A percentile compares a stretch with the other conserved stretches of the same genome.
Evolutionary conservation across 2,329 filamentous ascomycete genomes (phyloP).

Genomic region (Claviceps paspali): DNA sequence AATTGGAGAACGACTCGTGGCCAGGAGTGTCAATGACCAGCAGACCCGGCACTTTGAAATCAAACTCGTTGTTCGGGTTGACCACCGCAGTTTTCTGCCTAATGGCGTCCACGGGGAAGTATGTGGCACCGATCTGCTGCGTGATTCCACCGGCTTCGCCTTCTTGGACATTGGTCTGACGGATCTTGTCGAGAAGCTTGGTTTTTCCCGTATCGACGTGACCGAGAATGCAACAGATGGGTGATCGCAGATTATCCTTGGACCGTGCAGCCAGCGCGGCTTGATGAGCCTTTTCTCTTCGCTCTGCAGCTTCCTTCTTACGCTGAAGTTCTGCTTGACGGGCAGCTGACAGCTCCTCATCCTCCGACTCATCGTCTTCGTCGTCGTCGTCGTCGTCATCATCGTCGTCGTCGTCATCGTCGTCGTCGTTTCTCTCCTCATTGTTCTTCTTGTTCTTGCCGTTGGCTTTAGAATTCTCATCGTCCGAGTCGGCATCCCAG

Average conservation of each 20-base stretch:
- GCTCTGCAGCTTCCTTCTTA: slow-evolving; percentile 79
- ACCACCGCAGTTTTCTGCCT: slow-evolving; percentile 85
- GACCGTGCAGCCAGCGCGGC: slow-evolving; percentile 83
- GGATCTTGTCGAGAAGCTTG: slow-evolving; percentile 96
- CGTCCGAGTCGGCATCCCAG: slow-evolving; percentile 80
- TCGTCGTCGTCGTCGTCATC: slow-evolving; percentile 15
- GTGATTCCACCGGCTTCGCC: slow-evolving; percentile 99
- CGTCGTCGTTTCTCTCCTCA: slow-evolving; percentile 32
- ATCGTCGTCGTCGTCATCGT: slow-evolving; percentile 10
- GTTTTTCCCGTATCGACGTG: slow-evolving; percentile 99
- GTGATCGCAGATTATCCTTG: slow-evolving; percentile 86
- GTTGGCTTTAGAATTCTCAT: slow-evolving; percentile 32
- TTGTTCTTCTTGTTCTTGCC: slow-evolving; percentile 7
- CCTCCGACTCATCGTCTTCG: slow-evolving; percentile 27
- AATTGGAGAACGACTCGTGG: slow-evolving; percentile 99
- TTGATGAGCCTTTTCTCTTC: slow-evolving; percentile 79
- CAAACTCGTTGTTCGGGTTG: slow-evolving; percentile 77
- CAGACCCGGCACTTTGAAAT: slow-evolving; percentile 95
- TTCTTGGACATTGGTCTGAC: slow-evolving; percentile 96
- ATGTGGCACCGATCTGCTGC: slow-evolving; percentile 97
- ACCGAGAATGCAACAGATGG: slow-evolving; percentile 98
- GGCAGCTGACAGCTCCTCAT: slow-evolving; percentile 61
- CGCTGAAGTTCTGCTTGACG: slow-evolving; percentile 57
- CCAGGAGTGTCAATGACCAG: slow-evolving; percentile 95
- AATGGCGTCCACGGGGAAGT: slow-evolving; percentile 92